A percentile compares a stretch with the other conserved stretches of the same genome.
phyloP scores from a whole-genome alignment of 1,139 yeast species.

The Diutina catenulata region DNA sequence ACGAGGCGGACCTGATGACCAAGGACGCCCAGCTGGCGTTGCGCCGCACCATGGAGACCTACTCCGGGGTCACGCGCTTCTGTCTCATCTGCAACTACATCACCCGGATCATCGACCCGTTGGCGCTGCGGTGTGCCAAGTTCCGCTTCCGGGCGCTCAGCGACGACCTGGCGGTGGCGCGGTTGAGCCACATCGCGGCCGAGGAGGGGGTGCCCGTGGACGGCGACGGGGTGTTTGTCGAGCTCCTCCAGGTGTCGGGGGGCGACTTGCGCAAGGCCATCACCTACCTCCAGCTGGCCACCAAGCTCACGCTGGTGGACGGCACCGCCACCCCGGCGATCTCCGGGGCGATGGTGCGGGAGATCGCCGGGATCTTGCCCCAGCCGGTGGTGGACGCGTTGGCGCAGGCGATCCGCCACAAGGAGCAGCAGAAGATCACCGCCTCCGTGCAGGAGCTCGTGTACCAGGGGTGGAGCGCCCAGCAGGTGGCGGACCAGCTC shows the following conservation, averaged over 20 bases:
- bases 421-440: slow-evolving; percentile 27
- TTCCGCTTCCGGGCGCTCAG: slow-evolving; percentile 80
- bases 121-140: slow-evolving; percentile 92
- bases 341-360: slow-evolving; percentile 48
- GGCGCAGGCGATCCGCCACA: slow-evolving; percentile 25
- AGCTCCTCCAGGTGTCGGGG: slow-evolving; percentile 48
- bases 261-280: slow-evolving; percentile 95
- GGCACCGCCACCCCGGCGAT: slow-evolving; percentile 22
- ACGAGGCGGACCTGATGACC: slow-evolving; percentile 99
- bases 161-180: slow-evolving; percentile 50
- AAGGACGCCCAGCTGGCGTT: slow-evolving; percentile 93
- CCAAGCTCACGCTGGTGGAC: slow-evolving; percentile 39
- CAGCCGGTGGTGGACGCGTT: slow-evolving; percentile 35
- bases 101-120: slow-evolving; percentile 90
- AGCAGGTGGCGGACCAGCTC: slow-evolving; percentile 65
- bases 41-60: slow-evolving; percentile 93
- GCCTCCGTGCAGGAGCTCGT: slow-evolving; percentile 41
- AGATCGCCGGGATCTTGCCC: slow-evolving; percentile 82
- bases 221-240: slow-evolving; percentile 43
- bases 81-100: slow-evolving; percentile 92
- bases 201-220: slow-evolving; percentile 38
- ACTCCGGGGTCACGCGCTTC: slow-evolving; percentile 82
- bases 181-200: slow-evolving; percentile 53
- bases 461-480: slow-evolving; percentile 79
- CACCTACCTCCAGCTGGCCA: slow-evolving; percentile 80